Base-by-base conservation (phyloP, 345 rosid genomes). In the Hevea brasiliensis region DNA sequence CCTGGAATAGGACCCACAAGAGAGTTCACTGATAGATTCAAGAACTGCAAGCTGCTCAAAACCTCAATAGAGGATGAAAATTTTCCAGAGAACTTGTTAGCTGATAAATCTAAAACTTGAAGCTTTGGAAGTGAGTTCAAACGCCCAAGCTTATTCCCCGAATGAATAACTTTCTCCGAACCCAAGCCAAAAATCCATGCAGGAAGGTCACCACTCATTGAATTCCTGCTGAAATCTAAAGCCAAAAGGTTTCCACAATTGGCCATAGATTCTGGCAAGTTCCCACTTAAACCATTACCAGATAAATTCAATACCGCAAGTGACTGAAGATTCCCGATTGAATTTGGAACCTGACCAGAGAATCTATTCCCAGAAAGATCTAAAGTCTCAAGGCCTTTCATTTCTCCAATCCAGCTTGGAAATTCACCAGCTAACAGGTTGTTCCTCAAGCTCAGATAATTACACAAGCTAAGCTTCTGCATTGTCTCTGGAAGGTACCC, bases 281-380 rank as follows among this genome's bases (percentile, higher is more conserved):
- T 81, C 65, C 97, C 97, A 0, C 71, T 61, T 62, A 94, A 79
- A 75, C 76, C 74, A 81, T 94, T 94, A 50, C 66, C 47, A 4
- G 97, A 94, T 7, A 94, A 83, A 75, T 94, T 92, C 45, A 94
- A 71, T 50, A 85, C 85, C 85, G 84, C 89, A 65, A 94, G 70
- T 1, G 61, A 71, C 64, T 72, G 84, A 68, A 94, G 89, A 67
- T 84, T 87, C 55, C 98, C 97, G 3, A 94, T 70, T 24, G 91
- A 84, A 61, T 4, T 53, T 1, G 98, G 93, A 55, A 86, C 75
- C 60, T 62, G 63, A 35, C 89, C 93, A 23, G 92, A 84, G 59
- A 92, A 86, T 54, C 74, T 73, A 76, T 94, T 94, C 41, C 77
- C 76, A 2, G 98, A 94, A 81, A 94, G 93, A 89, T 92, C 97